Percentiles rank a stretch among this genome's conserved stretches.
Evolutionary conservation across 208 protist species (phyloP).

Genomic region (Leishmania braziliensis): DNA sequence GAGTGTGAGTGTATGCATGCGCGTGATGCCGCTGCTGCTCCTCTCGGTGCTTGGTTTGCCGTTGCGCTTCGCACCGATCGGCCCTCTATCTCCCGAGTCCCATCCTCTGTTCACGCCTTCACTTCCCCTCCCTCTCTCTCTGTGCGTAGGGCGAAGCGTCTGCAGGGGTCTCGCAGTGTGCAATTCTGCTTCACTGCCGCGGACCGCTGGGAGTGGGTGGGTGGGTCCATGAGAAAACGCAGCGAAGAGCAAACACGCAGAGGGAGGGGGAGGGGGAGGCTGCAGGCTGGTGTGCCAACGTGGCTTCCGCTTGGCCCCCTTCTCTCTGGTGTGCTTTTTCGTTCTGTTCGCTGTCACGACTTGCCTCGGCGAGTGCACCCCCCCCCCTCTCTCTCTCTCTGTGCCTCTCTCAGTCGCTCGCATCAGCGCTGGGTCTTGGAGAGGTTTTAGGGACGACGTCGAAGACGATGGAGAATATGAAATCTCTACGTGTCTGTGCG

Average conservation of each 20-base stretch:
- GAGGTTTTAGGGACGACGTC: not conserved
- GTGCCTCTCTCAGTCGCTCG: not conserved
- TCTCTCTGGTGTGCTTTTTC: not conserved
- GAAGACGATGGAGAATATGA: not conserved
- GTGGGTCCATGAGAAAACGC: not conserved
- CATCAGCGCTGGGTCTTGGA: not conserved
- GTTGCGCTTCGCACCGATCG: no score
- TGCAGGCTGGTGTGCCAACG: not conserved
- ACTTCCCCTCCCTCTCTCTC: not conserved
- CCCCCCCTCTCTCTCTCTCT: not conserved
- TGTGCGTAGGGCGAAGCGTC: not conserved
- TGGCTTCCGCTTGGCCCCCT: not conserved
- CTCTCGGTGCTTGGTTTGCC: not conserved
- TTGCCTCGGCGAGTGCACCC: not conserved
- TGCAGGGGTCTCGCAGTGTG: not conserved
- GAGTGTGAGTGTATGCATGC: not conserved
- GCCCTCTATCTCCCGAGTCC: not conserved
- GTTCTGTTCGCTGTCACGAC: not conserved
- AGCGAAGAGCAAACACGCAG: no score
- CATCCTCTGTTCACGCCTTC: not conserved
- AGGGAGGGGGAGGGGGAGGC: not conserved
- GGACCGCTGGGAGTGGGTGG: not conserved
- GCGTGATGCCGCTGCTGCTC: not conserved
- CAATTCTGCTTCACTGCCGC: not conserved
- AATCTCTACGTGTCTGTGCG: not conserved